Evolutionary conservation across 2,329 filamentous ascomycete species (phyloP), one percentile per base, ranked within the genome.

Genomic region (Xylariaceae sp.): DNA sequence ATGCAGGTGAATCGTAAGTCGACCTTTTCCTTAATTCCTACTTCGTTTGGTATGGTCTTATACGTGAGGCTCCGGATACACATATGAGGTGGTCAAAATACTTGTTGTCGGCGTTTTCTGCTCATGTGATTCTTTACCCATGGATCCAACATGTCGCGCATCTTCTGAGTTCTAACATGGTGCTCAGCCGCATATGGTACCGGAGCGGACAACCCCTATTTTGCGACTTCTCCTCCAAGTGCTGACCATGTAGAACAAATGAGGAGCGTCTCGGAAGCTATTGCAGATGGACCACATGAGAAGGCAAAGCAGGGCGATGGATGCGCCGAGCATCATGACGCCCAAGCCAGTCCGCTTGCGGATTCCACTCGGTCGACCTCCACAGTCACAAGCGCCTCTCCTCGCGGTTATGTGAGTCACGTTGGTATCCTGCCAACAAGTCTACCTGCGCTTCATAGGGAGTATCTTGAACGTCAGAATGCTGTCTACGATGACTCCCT

Each of bases 1-100:
- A 97, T 97, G 92, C 89, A 92, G 73, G 88, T 87, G 57, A 96
- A 92, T 73, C 92, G 90, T 95, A 80, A 85, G 90, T 85, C 53
- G 50, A 59, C 11, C 23, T 17, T 47, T 37, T 23, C 17, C 11
- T 42, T 42, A 13, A 30, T 60, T 39, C 13, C 35, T 6, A 56
- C 11, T 65, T 47, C 49, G 42, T 30, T 47, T 49, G n/a, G 34
- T 44, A 15, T 35, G 18, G 50, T 9, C 9, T 51, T 15, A 13
- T 11, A 53, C 34, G 35, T 17, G 47, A 34, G 11, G 37, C 39
- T 51, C 50, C 51, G 11, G 47, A 55, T 57, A 50, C 51, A 51
- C 47, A 51, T 13, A 42, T 42, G 5, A 30, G 23, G 5, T 42
- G 8, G 37, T 2, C 9, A 42, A 42, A 10, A 42, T 42, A 13